These are phyloP conservation scores for Gaeumannomyces sp. DNA, from an alignment of 2,329 filamentous ascomycete genomes.

Conservation along the genomic window DNA sequence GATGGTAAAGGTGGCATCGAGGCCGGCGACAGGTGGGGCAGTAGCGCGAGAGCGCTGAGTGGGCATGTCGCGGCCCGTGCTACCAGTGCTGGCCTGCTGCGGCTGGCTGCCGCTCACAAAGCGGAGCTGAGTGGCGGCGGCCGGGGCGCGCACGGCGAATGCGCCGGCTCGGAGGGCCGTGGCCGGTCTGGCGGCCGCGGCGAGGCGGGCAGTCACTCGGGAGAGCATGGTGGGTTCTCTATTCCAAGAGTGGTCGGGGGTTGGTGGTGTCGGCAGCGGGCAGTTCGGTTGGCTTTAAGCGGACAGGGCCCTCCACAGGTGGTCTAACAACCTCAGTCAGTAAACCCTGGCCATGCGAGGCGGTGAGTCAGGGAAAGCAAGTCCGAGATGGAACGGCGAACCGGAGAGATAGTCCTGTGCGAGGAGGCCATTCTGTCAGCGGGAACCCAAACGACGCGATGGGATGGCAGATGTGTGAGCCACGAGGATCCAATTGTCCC, in stretches of 20 bases:
- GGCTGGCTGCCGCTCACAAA: constrained; percentile 22
- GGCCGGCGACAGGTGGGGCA: constrained; percentile 55
- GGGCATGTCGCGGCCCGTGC: constrained; percentile 64
- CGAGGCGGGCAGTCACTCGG: constrained; percentile 45
- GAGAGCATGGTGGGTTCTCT: constrained; percentile 49
- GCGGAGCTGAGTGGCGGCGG: constrained; percentile 27
- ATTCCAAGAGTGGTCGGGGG: neutral
- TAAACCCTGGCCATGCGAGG: constrained; percentile 20
- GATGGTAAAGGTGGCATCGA: constrained; percentile 90
- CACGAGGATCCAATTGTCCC: neutral
- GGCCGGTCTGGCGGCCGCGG: constrained; percentile 38
- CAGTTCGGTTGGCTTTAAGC: constrained; percentile 30
- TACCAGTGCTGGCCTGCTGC: constrained; percentile 51
- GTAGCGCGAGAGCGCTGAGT: constrained; percentile 51
- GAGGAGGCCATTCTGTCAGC: constrained; percentile 13
- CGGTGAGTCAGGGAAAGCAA: constrained; percentile 34
- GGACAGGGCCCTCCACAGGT: constrained; percentile 47
- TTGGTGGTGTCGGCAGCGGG: neutral
- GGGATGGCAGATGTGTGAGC: too few relatives aligned
- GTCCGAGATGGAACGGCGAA: constrained; percentile 32
- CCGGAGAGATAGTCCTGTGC: constrained; percentile 70
- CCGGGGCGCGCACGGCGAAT: constrained; percentile 20
- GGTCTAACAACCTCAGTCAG: constrained; percentile 37
- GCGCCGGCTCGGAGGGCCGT: constrained; percentile 29
- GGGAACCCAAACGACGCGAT: neutral